A percentile compares a stretch with the other conserved stretches of the same genome.
Conservation (phyloP, 306 rosid species). For the Lablab purpureus region DNA sequence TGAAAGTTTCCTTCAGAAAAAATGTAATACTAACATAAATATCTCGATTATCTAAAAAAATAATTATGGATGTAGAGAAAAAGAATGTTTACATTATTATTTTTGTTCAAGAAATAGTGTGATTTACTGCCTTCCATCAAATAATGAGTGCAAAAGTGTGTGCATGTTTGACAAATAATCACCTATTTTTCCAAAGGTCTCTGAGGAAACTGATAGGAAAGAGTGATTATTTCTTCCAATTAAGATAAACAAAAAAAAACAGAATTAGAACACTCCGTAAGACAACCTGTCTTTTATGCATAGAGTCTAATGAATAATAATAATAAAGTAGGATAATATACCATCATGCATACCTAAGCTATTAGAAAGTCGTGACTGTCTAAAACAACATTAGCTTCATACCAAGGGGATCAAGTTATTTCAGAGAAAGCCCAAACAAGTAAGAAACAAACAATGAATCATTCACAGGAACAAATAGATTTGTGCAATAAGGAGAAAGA, state of each 20-base stretch:
- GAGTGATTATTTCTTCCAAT: background rate
- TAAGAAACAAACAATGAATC: too few species aligned
- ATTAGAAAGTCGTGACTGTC: background rate
- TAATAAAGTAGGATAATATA: background rate
- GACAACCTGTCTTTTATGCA: constrained; percentile 2
- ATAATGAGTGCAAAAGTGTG: background rate
- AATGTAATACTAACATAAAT: constrained; percentile 16
- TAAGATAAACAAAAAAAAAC: background rate
- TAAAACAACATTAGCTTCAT: background rate
- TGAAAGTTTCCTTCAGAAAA: background rate
- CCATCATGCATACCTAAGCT: background rate
- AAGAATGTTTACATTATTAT: constrained; percentile 27
- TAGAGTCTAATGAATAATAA: background rate
- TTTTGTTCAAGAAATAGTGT: background rate
- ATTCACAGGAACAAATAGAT: too few species aligned
- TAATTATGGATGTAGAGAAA: background rate
- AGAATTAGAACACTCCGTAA: background rate
- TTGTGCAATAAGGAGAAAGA: too few species aligned
- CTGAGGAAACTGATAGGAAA: too few species aligned
- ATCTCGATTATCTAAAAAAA: constrained; percentile 15
- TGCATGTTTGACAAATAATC: background rate
- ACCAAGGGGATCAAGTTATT: too few species aligned
- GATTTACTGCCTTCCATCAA: background rate
- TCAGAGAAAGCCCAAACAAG: too few species aligned
- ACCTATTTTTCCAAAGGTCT: too few species aligned